Evolutionary conservation across 2,329 filamentous ascomycete species (phyloP), one percentile per base, ranked within the genome.

Genomic region (Aspergillus quadricinctus): DNA sequence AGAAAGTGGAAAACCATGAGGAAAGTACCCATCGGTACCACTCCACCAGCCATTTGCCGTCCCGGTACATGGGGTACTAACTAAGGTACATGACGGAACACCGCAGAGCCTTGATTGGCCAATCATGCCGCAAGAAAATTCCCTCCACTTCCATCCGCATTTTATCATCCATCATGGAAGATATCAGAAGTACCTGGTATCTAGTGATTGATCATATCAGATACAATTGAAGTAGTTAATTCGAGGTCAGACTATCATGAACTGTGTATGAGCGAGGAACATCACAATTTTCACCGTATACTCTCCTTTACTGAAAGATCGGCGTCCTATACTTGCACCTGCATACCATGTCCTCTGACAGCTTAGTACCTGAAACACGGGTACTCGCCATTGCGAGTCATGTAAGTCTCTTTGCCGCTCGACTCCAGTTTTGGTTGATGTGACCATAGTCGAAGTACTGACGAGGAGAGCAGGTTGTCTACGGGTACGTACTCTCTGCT

Each of bases 351-450:
- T 65, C 66, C 21, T 59, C 61, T 11, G 75, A 78, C 58, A 64
- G 65, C 48, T 66, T 75, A 54, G 76, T 85, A 50, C 83, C 84
- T 25, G 84, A 87, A 64, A 87, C 84, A 52, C 78, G 81, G 66
- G 91, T 97, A 60, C 82, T 97, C 70, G 92, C 92, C 57, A 84
- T 97, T 66, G 92, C 92, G 72, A 97, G 92, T 77, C 92, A 97
- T 92, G 92, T 97, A 88, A 59, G 69, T 59, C 6, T 19, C 1
- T 23, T 46, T 27, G 6, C 4, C 14, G 10, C 21, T 46, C 5
- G 23, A 46, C 1, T 9, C 21, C 43, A 46, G 21, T 23, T 46
- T 46, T 11, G 21, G 23, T 27, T 27, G 43, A 46, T 23, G 11
- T 25, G 19, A 21, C n/a, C 43, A 46, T 25, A 17, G 43, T 14